Base-by-base conservation (phyloP, 2,329 filamentous ascomycete species). In the Arachnopeziza araneosa region DNA sequence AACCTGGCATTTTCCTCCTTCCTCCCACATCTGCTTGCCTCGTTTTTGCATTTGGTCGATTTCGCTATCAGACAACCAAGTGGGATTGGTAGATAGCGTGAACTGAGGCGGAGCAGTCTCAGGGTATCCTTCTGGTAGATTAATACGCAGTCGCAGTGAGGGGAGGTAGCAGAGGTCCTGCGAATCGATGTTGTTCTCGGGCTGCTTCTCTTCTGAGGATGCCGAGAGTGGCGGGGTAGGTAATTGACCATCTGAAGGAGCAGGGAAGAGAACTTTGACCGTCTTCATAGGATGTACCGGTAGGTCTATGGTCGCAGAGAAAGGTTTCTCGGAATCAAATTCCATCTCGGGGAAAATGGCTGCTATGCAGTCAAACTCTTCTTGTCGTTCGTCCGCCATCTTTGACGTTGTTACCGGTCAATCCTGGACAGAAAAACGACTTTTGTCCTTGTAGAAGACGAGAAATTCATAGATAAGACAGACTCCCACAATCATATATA, bases 281-380 rank as follows among this genome's bases (percentile, higher is more conserved):
- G 83, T 77, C 50, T 78, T 75, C 36, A 73, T 74, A 12, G 85
- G 80, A 63, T 79, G 78, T 50, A 87, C 80, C 2, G 83, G 82
- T 21, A 88, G 72, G 52, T 85, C 81, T 59, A 88, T 78, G n/a
- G 66, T 67, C 8, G 67, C 67, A 51, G 77, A 76, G 69, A 86
- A 80, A 8, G 75, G 76, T 32, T 77, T 67, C 7, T 75, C 69
- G 52, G 77, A 71, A 22, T 78, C 70, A 9, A 75, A 73, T 30
- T 76, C 76, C 17, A 89, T 80, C 72, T 89, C 86, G n/a, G 86
- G 86, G 64, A 82, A 89, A 67, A 89, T 89, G 63, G 85, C 83
- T 59, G 78, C 75, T 59, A 89, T 78, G 17, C 84, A 81, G 67
- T 79, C 80, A 58, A 89, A 77, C 76, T 89, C 86, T 53, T 79